Evolutionary conservation across 2,329 filamentous ascomycete species (phyloP).

Genomic region (Aspergillus caelatus): DNA sequence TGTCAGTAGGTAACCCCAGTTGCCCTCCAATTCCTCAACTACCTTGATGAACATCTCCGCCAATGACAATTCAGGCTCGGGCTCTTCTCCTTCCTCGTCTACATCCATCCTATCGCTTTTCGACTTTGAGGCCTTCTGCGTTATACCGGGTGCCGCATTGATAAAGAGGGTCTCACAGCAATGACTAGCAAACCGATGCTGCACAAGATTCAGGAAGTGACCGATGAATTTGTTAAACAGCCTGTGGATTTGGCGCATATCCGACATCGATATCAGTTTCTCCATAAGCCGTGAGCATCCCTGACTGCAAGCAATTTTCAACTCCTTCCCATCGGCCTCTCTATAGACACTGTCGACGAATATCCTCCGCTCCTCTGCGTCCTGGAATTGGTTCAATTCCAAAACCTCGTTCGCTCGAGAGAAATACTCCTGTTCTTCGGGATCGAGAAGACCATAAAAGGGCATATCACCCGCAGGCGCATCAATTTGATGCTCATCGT

Average conservation of each 20-base stretch:
- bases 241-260: conserved; percentile 76
- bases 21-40: conserved; percentile 83
- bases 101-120: conserved; percentile 44
- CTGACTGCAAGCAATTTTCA: conserved; percentile 95
- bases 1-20: conserved; percentile 80
- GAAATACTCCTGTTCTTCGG: conserved; percentile 96
- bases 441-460: conserved; percentile 91
- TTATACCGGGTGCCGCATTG: conserved; percentile 76
- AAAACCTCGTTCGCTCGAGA: conserved; percentile 85
- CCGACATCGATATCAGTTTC: conserved; percentile 80
- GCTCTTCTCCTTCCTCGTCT: conserved; percentile 46
- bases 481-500: conserved; percentile 28
- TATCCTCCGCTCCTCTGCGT: conserved; percentile 69
- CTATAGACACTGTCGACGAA: conserved; percentile 82
- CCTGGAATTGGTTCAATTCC: conserved; percentile 83
- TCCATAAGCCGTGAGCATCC: conserved; percentile 94
- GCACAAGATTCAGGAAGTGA: conserved; percentile 86
- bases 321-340: conserved; percentile 87
- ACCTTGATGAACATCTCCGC: conserved; percentile 83
- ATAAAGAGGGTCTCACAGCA: conserved; percentile 94
- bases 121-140: conserved; percentile 66
- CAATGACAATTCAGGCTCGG: conserved; percentile 64
- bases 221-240: conserved; percentile 83
- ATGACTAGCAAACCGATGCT: conserved; percentile 95
- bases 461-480: conserved; percentile 59